phyloP scores from a whole-genome alignment of 768 basidiomycete species.

The Lactarius hatsudake region DNA sequence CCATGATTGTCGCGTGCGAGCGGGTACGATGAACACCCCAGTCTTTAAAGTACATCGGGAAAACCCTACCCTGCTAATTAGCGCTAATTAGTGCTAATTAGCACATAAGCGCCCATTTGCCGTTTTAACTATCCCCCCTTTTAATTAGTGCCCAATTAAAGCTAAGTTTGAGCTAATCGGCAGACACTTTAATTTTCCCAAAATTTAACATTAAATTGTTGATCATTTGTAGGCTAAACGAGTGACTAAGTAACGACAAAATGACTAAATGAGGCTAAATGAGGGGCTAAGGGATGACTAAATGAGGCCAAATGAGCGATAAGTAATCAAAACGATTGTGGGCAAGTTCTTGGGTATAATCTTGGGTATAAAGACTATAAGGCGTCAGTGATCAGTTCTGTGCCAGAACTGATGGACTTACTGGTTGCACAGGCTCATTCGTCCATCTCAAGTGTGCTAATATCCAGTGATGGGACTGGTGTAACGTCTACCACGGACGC shows the following conservation, averaged over 20 bases:
- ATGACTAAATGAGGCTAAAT: neutral
- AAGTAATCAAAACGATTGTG: neutral
- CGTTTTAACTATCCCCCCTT: neutral
- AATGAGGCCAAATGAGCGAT: too few relatives aligned
- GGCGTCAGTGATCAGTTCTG: too few relatives aligned
- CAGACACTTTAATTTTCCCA: neutral
- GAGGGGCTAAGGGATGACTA: too few relatives aligned
- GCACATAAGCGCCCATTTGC: neutral
- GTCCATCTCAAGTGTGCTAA: too few relatives aligned
- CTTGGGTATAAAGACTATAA: too few relatives aligned
- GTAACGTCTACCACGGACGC: too few relatives aligned
- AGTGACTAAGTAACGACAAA: neutral
- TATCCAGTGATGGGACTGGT: neutral
- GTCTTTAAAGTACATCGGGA: constrained; percentile 36
- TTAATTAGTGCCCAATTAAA: neutral
- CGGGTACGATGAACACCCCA: constrained; percentile 55
- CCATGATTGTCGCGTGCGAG: constrained; percentile 63
- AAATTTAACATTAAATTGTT: neutral
- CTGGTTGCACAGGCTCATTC: too few relatives aligned
- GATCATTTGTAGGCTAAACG: neutral
- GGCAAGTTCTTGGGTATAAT: too few relatives aligned
- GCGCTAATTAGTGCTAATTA: too few relatives aligned
- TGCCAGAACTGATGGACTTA: too few relatives aligned
- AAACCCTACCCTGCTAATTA: too few relatives aligned
- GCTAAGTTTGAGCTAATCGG: too few relatives aligned